Base-by-base conservation (phyloP, 208 protist genomes). In the Leishmania martiniquensis region DNA sequence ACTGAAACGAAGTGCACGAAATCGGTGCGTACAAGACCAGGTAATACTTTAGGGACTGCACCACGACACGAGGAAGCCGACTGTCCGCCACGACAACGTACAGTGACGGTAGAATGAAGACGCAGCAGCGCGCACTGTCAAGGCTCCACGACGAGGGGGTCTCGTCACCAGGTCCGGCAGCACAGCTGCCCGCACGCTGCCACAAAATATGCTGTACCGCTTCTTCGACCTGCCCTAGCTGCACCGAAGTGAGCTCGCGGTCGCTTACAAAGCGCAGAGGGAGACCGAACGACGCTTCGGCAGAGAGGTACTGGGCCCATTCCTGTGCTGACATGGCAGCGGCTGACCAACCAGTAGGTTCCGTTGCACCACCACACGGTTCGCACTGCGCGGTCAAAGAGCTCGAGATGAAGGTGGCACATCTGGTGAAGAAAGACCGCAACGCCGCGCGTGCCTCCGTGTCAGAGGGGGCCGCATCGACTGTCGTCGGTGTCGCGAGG, bases 1-100 rank as follows among this genome's bases (percentile, higher is more conserved):
- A 78, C 67, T 10, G 29, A 60, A 83, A 83, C 37, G 79, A 83
- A 22, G 74, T 72, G 54, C 73, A 69, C 6, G 67, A 17, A 2
- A 83, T 75, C 22, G 79, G 79, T 32, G 79, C 79, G 68, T 78
- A 78, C 37, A 83, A n/a, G 13, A 83, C 17, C 12, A 83, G 73
- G 57, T 83, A 78, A 49, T 57, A 75, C 73, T 75, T 77, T 29
- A 83, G 12, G 22, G 67, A 34, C 57, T 78, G 79, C 68, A 78
- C 44, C 47, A 74, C 68, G 17, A n/a, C 13, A 32, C 29, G 51
- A 51, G 79, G 22, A 3, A 83, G 65, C 20, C 66, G 65, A 37
- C 73, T 72, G 68, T 83, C 79, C 32, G 68, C 66, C 67, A 78
- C 34, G 2, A 78, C 20, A 1, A 83, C 49, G 47, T 75, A 42